A percentile compares a stretch with the other conserved stretches of the same genome.
phyloP scores from a whole-genome alignment of 2,329 filamentous ascomycete species.

The Trichoderma gracile region DNA sequence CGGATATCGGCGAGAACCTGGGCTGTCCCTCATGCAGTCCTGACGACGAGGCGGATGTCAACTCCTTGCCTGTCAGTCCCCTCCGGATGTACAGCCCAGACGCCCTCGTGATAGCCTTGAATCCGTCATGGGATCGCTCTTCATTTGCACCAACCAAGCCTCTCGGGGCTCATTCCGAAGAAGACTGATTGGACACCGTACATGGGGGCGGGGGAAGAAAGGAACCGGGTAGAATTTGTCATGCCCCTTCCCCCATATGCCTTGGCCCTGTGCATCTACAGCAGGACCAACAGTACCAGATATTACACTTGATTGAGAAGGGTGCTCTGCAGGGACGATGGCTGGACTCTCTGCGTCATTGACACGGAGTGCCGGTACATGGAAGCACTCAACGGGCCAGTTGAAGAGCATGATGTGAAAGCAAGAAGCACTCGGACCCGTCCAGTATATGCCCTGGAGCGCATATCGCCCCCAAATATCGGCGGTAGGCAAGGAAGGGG shows the following conservation, averaged over 20 bases:
- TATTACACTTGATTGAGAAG: background rate
- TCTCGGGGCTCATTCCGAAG: slow-evolving; percentile 13
- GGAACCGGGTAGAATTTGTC: slow-evolving; percentile 8
- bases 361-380: background rate
- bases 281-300: background rate
- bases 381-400: background rate
- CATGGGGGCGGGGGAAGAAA: background rate
- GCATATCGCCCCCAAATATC: slow-evolving; percentile 15
- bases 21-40: background rate
- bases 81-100: background rate
- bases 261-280: background rate
- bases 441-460: background rate
- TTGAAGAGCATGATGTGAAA: background rate
- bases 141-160: slow-evolving; percentile 1
- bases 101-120: background rate
- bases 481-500: slow-evolving; percentile 11
- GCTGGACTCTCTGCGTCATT: background rate
- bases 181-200: slow-evolving; percentile 22
- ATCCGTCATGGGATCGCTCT: background rate
- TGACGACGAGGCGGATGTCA: background rate
- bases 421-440: background rate
- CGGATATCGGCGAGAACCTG: background rate
- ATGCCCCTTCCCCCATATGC: background rate
- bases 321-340: background rate
- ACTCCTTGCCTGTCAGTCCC: background rate